Conservation (phyloP, 768 basidiomycete genomes). For the Termitomyces titanicus region DNA sequence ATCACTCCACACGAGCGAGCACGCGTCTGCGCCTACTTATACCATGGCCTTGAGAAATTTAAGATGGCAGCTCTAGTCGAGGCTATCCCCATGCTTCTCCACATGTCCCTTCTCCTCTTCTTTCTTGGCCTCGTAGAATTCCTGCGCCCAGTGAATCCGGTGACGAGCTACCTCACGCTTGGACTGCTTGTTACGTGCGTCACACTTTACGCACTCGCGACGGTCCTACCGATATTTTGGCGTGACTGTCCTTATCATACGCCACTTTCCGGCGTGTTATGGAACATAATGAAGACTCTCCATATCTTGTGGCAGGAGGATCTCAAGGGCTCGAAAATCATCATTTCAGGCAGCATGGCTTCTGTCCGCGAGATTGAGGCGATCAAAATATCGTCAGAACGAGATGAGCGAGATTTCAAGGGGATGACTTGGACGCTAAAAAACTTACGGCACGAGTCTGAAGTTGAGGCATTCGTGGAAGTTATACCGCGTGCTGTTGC, state of each 20-base stretch:
- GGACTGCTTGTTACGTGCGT: slow-evolving; percentile 25
- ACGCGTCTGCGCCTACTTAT: not conserved
- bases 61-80: not conserved
- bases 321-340: slow-evolving; percentile 13
- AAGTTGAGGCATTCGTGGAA: not conserved
- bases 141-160: slow-evolving; percentile 24
- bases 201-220: slow-evolving; percentile 27
- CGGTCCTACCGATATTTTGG: slow-evolving; percentile 28
- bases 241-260: slow-evolving; percentile 31
- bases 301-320: slow-evolving; percentile 20
- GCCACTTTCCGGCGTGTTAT: slow-evolving; percentile 28
- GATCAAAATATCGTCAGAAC: not conserved
- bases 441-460: not conserved
- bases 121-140: slow-evolving; percentile 33
- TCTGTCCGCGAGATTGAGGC: not conserved
- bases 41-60: not conserved
- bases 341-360: not conserved
- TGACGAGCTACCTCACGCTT: slow-evolving; percentile 17
- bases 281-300: slow-evolving; percentile 24
- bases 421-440: not conserved
- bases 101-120: slow-evolving; percentile 43
- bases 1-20: not conserved
- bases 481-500: not conserved
- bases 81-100: slow-evolving; percentile 36
- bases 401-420: not conserved